These are phyloP conservation scores for Claviceps fusiformis DNA, from an alignment of 2,329 filamentous ascomycete species.

Conservation along the genomic window DNA sequence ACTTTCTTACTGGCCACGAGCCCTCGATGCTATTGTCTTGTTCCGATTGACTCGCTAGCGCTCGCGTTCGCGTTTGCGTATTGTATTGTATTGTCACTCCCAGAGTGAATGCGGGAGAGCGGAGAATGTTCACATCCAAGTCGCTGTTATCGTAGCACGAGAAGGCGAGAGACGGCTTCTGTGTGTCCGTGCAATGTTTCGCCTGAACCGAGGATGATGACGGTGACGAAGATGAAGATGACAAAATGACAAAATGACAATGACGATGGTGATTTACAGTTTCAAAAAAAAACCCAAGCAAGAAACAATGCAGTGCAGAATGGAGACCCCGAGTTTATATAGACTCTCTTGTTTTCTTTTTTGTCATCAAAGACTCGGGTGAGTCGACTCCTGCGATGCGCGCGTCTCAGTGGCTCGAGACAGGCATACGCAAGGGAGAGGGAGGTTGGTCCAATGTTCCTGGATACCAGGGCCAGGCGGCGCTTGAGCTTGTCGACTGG, in stretches of 20 bases:
- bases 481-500: conserved; percentile 3
- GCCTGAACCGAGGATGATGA: too few species aligned
- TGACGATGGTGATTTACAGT: not conserved
- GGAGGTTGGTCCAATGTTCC: conserved; percentile 5
- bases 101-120: too few species aligned
- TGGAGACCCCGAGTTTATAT: conserved; percentile 7
- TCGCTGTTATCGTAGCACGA: not conserved
- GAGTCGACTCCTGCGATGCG: conserved; percentile 2
- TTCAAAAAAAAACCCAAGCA: not conserved
- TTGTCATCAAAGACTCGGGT: not conserved
- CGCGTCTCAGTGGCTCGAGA: conserved; percentile 4
- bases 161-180: not conserved
- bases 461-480: not conserved
- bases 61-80: too few species aligned
- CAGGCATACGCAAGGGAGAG: conserved; percentile 7
- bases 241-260: not conserved
- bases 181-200: too few species aligned
- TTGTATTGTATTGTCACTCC: too few species aligned
- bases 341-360: not conserved
- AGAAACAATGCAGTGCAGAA: not conserved
- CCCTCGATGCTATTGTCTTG: conserved; percentile 2
- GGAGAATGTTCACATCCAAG: not conserved
- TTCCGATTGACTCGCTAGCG: not conserved
- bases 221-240: not conserved
- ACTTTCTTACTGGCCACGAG: not conserved